A percentile compares a stretch with the other conserved stretches of the same genome.
These are phyloP conservation scores for Penicillium angulare DNA, from an alignment of 495 filamentous ascomycete species.

Conservation along the genomic window DNA sequence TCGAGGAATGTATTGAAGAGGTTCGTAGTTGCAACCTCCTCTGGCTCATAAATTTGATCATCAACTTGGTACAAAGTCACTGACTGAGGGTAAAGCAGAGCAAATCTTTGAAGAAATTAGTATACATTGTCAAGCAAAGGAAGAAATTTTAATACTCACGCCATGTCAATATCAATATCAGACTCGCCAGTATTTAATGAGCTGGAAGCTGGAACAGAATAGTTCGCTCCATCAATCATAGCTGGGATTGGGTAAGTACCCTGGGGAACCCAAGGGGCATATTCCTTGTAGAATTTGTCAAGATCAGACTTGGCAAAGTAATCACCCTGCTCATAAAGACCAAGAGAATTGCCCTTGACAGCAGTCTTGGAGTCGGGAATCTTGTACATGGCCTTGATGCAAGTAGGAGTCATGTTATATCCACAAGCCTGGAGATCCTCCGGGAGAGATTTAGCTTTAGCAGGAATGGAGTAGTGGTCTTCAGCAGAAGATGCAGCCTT, in stretches of 20 bases:
- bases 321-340: conserved; percentile 51
- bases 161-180: conserved; percentile 48
- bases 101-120: conserved; percentile 19
- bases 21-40: conserved; percentile 36
- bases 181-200: conserved; percentile 40
- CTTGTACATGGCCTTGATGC: conserved; percentile 53
- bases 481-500: not conserved
- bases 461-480: conserved; percentile 7
- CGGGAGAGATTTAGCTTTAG: conserved; percentile 16
- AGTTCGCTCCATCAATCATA: conserved; percentile 44
- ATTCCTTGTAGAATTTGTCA: conserved; percentile 54
- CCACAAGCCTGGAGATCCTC: conserved; percentile 36
- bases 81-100: conserved; percentile 53
- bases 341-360: conserved; percentile 46
- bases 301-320: conserved; percentile 56
- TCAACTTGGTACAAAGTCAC: conserved; percentile 57
- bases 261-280: conserved; percentile 37
- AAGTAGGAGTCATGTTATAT: conserved; percentile 50
- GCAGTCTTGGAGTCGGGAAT: conserved; percentile 41
- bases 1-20: conserved; percentile 53
- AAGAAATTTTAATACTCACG: conserved; percentile 11
- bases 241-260: conserved; percentile 43
- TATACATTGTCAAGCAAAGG: not conserved
- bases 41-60: conserved; percentile 44
- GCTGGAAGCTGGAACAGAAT: conserved; percentile 22